A percentile compares a stretch with the other conserved stretches of the same genome.
Evolutionary conservation across 164 flowering plant species (phyloP).

Genomic region (Vitis labrusca): DNA sequence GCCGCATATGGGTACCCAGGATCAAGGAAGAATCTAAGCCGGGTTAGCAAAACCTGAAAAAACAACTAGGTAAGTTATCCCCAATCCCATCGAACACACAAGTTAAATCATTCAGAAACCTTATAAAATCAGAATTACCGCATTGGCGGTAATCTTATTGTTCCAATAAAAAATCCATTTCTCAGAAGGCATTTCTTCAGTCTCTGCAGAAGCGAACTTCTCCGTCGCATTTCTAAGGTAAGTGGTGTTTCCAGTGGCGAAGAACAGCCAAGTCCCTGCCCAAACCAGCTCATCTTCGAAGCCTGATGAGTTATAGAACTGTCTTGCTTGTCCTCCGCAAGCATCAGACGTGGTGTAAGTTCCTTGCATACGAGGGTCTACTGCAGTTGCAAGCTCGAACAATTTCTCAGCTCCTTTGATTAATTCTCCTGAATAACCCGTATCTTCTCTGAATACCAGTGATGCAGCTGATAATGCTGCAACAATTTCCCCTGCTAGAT

Average conservation of each 20-base stretch:
- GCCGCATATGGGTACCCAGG: constrained; percentile 60
- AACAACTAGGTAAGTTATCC: no score
- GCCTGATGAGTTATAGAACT: constrained; percentile 54
- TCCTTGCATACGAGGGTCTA: constrained; percentile 18
- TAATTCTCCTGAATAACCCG: constrained; percentile 33
- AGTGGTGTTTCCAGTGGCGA: constrained; percentile 57
- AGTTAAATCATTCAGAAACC: not conserved
- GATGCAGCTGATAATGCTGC: constrained; percentile 78
- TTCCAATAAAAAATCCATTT: constrained; percentile 58
- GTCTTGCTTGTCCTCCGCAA: constrained; percentile 52
- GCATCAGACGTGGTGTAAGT: constrained; percentile 35
- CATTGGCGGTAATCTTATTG: constrained; percentile 51
- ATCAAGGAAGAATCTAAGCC: constrained; percentile 43
- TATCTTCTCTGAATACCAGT: constrained; percentile 51
- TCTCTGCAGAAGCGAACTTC: constrained; percentile 24
- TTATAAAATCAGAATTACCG: constrained; percentile 26
- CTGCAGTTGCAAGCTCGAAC: constrained; percentile 27
- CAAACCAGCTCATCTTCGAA: constrained; percentile 60
- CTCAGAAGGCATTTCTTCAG: constrained; percentile 23
- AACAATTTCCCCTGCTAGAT: constrained; percentile 67
- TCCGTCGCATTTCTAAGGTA: constrained; percentile 43
- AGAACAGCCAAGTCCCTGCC: constrained; percentile 64
- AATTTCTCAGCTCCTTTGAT: constrained; percentile 41
- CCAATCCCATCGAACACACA: no score
- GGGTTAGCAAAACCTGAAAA: constrained; percentile 50